These are phyloP conservation scores for Tetrahymena malaccensis DNA, from an alignment of 73 alveolate genomes.

Conservation along the genomic window DNA sequence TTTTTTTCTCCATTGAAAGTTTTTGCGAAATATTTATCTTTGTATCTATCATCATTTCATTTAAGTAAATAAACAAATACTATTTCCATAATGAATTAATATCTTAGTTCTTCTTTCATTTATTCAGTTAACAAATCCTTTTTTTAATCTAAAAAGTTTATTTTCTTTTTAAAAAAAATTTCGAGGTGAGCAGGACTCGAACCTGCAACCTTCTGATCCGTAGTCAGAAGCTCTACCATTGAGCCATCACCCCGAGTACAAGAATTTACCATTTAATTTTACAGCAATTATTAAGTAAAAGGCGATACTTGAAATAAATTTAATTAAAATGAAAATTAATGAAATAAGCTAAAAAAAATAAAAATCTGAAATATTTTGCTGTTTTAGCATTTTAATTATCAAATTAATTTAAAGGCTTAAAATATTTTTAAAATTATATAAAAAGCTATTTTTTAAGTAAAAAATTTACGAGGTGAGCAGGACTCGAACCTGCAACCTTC, in stretches of 20 bases:
- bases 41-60: background rate
- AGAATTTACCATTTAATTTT: background rate
- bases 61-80: background rate
- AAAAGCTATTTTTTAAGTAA: no score
- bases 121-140: background rate
- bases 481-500: background rate
- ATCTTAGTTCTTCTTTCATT: background rate
- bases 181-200: background rate
- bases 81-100: background rate
- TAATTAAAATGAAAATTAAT: no score
- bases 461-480: background rate
- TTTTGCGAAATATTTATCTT: background rate
- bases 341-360: no score
- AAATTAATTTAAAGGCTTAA: no score
- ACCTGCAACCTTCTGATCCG: background rate
- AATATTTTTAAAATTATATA: no score
- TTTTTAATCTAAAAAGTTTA: no score
- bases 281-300: background rate
- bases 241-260: background rate
- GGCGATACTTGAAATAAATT: no score
- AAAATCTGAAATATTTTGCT: no score
- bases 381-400: no score
- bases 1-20: no score
- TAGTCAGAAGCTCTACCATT: background rate
- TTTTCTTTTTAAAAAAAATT: no score